Percentiles rank a stretch among this genome's conserved stretches.
Evolutionary conservation across 805 yeast genomes (phyloP).

Genomic region (Alloascoidea africana): DNA sequence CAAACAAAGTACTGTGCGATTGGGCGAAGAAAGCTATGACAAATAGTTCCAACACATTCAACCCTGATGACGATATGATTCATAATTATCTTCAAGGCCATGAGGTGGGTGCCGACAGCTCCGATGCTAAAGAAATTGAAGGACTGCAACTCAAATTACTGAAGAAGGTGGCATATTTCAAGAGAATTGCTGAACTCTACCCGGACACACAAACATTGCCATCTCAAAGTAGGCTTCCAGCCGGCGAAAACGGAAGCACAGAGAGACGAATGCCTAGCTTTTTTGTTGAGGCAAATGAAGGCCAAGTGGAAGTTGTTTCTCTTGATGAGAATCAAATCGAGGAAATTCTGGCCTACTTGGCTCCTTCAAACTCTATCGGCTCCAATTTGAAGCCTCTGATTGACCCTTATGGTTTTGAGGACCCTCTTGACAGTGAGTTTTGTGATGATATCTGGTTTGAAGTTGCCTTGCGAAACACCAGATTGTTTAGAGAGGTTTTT

Average conservation of each 20-base stretch:
- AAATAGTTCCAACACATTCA: neutral
- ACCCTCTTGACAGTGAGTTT: slow-evolving; percentile 72
- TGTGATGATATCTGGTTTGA: slow-evolving; percentile 78
- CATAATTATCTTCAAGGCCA: neutral
- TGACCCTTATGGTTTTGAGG: slow-evolving; percentile 82
- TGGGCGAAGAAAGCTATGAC: neutral
- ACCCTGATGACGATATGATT: neutral
- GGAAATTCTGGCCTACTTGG: too few species aligned
- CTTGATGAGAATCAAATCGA: slow-evolving; percentile 27
- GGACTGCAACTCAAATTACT: slow-evolving; percentile 35
- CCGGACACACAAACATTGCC: slow-evolving; percentile 23
- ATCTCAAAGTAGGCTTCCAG: slow-evolving; percentile 15
- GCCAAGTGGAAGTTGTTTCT: slow-evolving; percentile 23
- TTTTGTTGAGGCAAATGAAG: slow-evolving; percentile 9
- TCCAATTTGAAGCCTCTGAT: slow-evolving; percentile 30
- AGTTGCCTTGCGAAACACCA: slow-evolving; percentile 72
- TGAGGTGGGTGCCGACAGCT: slow-evolving; percentile 41
- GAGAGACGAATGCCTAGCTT: too few species aligned
- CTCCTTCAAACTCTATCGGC: too few species aligned
- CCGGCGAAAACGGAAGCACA: neutral
- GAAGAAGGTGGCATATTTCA: slow-evolving; percentile 56
- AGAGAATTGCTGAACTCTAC: slow-evolving; percentile 36
- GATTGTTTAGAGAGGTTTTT: slow-evolving; percentile 69
- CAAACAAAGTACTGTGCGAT: neutral
- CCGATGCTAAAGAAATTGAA: neutral